Base-by-base conservation (phyloP, 139 green algal genomes). In the Asterochloris erici region DNA sequence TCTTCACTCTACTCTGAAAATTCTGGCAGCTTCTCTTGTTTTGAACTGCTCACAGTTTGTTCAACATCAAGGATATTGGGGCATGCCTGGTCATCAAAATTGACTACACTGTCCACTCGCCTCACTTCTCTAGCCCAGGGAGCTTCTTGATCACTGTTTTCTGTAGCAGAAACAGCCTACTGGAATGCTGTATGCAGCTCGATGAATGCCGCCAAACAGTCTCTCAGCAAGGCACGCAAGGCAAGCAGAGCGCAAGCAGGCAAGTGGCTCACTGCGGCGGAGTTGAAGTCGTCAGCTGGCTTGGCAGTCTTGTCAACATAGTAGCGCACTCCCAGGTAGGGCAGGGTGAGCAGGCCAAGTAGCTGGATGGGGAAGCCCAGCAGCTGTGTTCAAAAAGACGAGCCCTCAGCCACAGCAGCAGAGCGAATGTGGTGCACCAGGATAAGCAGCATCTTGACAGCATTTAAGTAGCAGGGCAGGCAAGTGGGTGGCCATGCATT, bases 281-380 rank as follows among this genome's bases (percentile, higher is more conserved):
- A 71, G 69, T 28, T 83, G 29, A 87, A 73, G 60, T 90, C 85
- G 27, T 82, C 84, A 73, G 23, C 28, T 16, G 77, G 71, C 21
- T 87, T 83, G 63, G 83, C 77, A 54, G 38, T 54, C 19, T 84
- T 81, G 62, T 90, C 90, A 69, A 89, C 75, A 10, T 85, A 62
- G 76, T 89, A 93, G 21, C 89, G 86, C 28, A 89, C 26, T 24
- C 77, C 83, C 60, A 90, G 82, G 81, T 87, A 82, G 71, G 90
- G 89, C 77, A 84, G 63, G 69, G 85, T 81, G 62, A 93, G 73
- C 47, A 95, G 78, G 71, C 91, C 91, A 27, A 95, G 24, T 24
- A 93, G 77, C 83, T 95, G 88, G 28, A 93, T 78, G 23, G 90
- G 89, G 77, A 90, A 93, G 63, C 90, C 90, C 60, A 95, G 84